Percentiles rank a stretch among this genome's conserved stretches.
Conservation (phyloP, 345 rosid species). For the Chamaenerion angustifolium region DNA sequence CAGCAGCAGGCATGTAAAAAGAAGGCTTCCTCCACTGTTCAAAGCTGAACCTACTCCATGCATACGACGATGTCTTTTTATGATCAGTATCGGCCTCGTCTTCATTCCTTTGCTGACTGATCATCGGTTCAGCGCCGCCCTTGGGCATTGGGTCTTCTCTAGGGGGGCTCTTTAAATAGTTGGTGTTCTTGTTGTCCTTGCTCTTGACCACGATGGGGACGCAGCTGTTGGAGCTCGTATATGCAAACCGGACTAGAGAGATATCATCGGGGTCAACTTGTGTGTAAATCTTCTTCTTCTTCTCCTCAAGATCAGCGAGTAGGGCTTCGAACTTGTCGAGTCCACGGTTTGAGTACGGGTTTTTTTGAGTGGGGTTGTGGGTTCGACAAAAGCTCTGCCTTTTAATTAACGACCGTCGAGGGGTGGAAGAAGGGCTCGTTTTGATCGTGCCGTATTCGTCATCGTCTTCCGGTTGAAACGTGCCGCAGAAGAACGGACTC, state of each 20-base stretch:
- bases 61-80: conserved; percentile 1
- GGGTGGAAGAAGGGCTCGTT: conserved; percentile 14
- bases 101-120: neutral
- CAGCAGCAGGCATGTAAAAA: conserved; percentile 35
- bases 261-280: conserved; percentile 30
- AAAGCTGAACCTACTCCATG: neutral
- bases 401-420: conserved; percentile 23
- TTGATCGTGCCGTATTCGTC: neutral
- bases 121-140: no score
- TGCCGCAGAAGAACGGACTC: conserved; percentile 24
- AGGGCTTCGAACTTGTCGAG: conserved; percentile 65
- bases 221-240: conserved; percentile 26
- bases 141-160: neutral
- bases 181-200: conserved; percentile 19
- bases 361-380: conserved; percentile 19
- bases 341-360: conserved; percentile 63
- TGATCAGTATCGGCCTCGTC: neutral
- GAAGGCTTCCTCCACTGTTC: conserved; percentile 28
- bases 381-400: conserved; percentile 5
- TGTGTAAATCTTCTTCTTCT: conserved; percentile 45
- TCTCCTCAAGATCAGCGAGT: conserved; percentile 45
- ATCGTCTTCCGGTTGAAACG: conserved; percentile 9
- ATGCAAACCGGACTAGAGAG: conserved; percentile 47
- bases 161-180: conserved; percentile 10
- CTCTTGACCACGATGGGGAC: conserved; percentile 50